These are phyloP conservation scores for Xenoacremonium recifei DNA, from an alignment of 2,329 filamentous ascomycete genomes.

Conservation along the genomic window DNA sequence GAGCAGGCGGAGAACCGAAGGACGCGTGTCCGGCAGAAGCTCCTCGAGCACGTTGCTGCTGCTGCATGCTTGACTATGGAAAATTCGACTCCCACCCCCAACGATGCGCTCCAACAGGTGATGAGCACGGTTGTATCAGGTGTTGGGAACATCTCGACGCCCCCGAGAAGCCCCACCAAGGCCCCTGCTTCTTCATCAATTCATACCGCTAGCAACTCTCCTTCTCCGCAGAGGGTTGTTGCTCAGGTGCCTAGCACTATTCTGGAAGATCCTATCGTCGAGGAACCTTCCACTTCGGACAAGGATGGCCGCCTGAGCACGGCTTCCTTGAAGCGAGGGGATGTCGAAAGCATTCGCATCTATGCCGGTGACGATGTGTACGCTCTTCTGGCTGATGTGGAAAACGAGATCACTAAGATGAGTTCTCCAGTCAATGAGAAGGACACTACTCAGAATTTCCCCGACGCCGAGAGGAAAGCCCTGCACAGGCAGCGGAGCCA, in stretches of 20 bases:
- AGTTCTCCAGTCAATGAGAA: slow-evolving; percentile 20
- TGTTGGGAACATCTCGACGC: slow-evolving; percentile 49
- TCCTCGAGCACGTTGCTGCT: slow-evolving; percentile 78
- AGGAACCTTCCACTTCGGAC: slow-evolving; percentile 34
- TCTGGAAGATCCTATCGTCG: slow-evolving; percentile 48
- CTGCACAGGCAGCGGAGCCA: slow-evolving; percentile 51
- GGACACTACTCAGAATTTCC: slow-evolving; percentile 4
- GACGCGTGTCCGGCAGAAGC: slow-evolving; percentile 72
- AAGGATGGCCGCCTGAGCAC: slow-evolving; percentile 24
- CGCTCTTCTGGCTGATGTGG: slow-evolving; percentile 64
- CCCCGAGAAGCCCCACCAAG: slow-evolving; percentile 59
- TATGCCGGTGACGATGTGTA: slow-evolving; percentile 69
- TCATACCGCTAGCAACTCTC: slow-evolving; percentile 36
- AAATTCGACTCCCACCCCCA: slow-evolving; percentile 27
- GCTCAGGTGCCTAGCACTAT: slow-evolving; percentile 57
- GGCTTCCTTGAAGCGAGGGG: slow-evolving; percentile 33
- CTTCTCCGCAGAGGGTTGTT: slow-evolving; percentile 51
- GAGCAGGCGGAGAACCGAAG: slow-evolving; percentile 77
- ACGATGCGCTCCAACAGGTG: slow-evolving; percentile 41
- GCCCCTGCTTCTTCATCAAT: slow-evolving; percentile 27
- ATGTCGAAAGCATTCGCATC: slow-evolving; percentile 64
- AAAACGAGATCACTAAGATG: slow-evolving; percentile 43
- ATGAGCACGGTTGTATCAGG: slow-evolving; percentile 36
- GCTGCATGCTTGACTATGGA: slow-evolving; percentile 52
- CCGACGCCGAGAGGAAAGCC: slow-evolving; percentile 33